Conservation (phyloP, 345 rosid genomes). For the Gossypium arboreum region DNA sequence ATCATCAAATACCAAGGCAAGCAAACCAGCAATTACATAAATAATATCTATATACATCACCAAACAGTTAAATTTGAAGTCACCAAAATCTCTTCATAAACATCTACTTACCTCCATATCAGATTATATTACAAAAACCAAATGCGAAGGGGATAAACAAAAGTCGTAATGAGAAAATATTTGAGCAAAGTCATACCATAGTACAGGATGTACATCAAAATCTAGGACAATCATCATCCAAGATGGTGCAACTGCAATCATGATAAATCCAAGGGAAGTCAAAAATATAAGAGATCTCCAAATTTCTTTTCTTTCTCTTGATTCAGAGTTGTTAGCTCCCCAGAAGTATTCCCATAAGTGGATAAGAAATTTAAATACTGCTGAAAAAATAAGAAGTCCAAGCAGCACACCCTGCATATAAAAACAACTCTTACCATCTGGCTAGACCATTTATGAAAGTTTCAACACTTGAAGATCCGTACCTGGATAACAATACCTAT, state of each 20-base stretch:
- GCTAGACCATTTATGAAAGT: conserved; percentile 15
- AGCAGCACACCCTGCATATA: conserved; percentile 65
- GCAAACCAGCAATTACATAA: no score
- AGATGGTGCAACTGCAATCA: conserved; percentile 47
- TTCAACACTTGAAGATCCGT: conserved; percentile 8
- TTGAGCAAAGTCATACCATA: conserved; percentile 49
- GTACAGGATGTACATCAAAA: conserved; percentile 69
- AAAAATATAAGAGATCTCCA: conserved; percentile 53
- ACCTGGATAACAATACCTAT: conserved; percentile 79
- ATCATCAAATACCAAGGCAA: no score
- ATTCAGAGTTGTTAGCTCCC: conserved; percentile 20
- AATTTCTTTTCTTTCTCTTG: conserved; percentile 35
- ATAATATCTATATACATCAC: not conserved
- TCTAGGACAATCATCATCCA: conserved; percentile 86
- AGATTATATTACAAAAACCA: not conserved
- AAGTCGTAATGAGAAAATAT: not conserved
- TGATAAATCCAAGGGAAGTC: conserved; percentile 45
- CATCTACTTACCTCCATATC: not conserved
- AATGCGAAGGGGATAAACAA: not conserved
- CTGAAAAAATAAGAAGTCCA: conserved; percentile 74
- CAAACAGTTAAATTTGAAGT: not conserved
- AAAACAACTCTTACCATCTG: conserved; percentile 16
- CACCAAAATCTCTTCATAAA: not conserved
- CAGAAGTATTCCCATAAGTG: conserved; percentile 29
- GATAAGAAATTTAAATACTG: conserved; percentile 48